Conservation (phyloP, 1,284 basidiomycete species). For the Malassezia equina region DNA sequence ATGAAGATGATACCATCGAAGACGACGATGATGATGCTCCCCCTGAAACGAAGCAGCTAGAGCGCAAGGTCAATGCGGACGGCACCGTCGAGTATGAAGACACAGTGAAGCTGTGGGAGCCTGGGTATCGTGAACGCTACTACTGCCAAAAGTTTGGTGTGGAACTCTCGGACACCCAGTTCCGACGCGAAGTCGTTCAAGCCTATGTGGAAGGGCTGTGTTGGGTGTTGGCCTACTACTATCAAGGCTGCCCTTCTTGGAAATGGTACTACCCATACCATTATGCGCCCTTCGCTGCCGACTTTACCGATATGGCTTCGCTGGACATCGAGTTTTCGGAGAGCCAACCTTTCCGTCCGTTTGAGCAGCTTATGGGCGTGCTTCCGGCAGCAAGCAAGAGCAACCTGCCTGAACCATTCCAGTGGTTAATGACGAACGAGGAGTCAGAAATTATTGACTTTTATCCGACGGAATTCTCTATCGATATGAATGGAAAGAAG, state of each 20-base stretch:
- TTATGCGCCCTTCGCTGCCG: constrained; percentile 93
- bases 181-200: constrained; percentile 67
- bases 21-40: constrained; percentile 49
- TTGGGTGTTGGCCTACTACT: constrained; percentile 97
- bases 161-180: constrained; percentile 61
- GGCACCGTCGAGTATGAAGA: constrained; percentile 74
- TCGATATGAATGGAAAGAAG: constrained; percentile 99
- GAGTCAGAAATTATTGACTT: constrained; percentile 92
- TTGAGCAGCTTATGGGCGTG: constrained; percentile 94
- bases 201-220: constrained; percentile 84
- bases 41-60: background rate
- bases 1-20: constrained; percentile 50
- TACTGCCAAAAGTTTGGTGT: constrained; percentile 87
- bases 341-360: constrained; percentile 86
- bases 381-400: constrained; percentile 82
- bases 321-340: constrained; percentile 69
- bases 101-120: constrained; percentile 65
- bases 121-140: constrained; percentile 76
- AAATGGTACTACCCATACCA: constrained; percentile 99
- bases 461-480: constrained; percentile 81
- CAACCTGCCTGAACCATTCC: constrained; percentile 79
- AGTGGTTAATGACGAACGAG: constrained; percentile 73
- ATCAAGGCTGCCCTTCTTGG: constrained; percentile 92
- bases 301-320: constrained; percentile 66
- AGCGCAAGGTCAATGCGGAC: constrained; percentile 42